Conservation (phyloP, 495 filamentous ascomycete species). For the Podospora pseudopauciseta region DNA sequence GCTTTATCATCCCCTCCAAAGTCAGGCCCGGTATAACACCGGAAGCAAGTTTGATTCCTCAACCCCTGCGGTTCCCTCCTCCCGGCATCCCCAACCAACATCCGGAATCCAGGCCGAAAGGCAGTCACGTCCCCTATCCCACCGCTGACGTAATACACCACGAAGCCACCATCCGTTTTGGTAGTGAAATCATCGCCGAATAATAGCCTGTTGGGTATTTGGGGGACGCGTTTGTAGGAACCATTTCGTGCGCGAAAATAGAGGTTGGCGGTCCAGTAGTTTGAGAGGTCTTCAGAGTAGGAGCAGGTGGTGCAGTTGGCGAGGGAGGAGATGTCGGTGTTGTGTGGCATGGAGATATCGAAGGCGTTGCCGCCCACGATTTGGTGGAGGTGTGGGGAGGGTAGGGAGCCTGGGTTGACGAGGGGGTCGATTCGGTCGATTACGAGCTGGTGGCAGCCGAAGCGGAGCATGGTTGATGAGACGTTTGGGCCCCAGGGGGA, state of each 20-base stretch:
- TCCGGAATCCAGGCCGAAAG: constrained; percentile 41
- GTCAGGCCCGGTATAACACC: constrained; percentile 39
- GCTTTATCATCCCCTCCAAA: constrained; percentile 37
- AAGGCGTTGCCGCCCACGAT: constrained; percentile 40
- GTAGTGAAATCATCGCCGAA: constrained; percentile 41
- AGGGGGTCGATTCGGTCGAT: constrained; percentile 40
- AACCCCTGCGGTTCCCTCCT: constrained; percentile 18
- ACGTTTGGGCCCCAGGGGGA: not conserved
- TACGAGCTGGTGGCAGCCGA: constrained; percentile 41
- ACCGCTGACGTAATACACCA: constrained; percentile 42
- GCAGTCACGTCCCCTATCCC: constrained; percentile 35
- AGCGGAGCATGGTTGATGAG: constrained; percentile 31
- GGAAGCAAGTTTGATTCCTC: constrained; percentile 39
- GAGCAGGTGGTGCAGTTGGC: constrained; percentile 38
- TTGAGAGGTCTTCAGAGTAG: constrained; percentile 39
- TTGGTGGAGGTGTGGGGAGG: constrained; percentile 40
- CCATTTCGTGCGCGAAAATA: constrained; percentile 43
- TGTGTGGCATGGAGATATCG: constrained; percentile 32
- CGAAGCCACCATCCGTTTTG: constrained; percentile 40
- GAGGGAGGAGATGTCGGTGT: constrained; percentile 29
- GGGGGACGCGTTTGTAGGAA: constrained; percentile 39
- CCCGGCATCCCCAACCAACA: constrained; percentile 39
- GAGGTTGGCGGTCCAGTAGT: constrained; percentile 47
- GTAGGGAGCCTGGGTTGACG: constrained; percentile 34
- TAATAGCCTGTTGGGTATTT: constrained; percentile 36